Percentiles rank a stretch among this genome's conserved stretches.
phyloP scores from a whole-genome alignment of 225 moss, liverwort and hornwort species.

The Anthoceros angustus region DNA sequence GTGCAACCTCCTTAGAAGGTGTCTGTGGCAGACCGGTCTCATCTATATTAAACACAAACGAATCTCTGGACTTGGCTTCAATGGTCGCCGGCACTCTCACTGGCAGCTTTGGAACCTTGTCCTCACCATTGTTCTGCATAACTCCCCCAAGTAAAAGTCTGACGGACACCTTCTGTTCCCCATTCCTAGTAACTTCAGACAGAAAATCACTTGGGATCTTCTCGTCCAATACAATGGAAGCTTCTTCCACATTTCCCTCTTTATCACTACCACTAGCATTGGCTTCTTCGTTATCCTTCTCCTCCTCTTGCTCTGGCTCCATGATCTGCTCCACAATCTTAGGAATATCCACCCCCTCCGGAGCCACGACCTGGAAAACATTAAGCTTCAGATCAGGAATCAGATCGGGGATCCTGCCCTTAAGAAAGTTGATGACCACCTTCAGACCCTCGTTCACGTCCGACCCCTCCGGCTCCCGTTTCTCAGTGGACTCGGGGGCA shows the following conservation, averaged over 20 bases:
- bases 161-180: slow-evolving; percentile 60
- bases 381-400: slow-evolving; percentile 95
- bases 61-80: slow-evolving; percentile 53
- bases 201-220: slow-evolving; percentile 42
- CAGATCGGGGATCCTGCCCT: slow-evolving; percentile 94
- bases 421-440: slow-evolving; percentile 90
- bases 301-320: slow-evolving; percentile 56
- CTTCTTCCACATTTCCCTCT: slow-evolving; percentile 30
- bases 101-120: slow-evolving; percentile 60
- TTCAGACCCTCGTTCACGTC: slow-evolving; percentile 77
- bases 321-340: slow-evolving; percentile 82
- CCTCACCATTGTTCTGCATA: slow-evolving; percentile 61
- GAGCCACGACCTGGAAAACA: slow-evolving; percentile 85
- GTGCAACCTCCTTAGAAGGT: slow-evolving; percentile 51
- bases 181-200: slow-evolving; percentile 20
- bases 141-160: slow-evolving; percentile 96
- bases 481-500: slow-evolving; percentile 38
- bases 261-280: slow-evolving; percentile 30
- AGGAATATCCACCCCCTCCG: slow-evolving; percentile 72
- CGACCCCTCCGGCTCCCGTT: slow-evolving; percentile 49
- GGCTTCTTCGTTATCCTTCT: slow-evolving; percentile 37
- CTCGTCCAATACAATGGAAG: slow-evolving; percentile 51
- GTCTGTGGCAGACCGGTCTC: slow-evolving; percentile 34
- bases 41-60: slow-evolving; percentile 79
- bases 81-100: slow-evolving; percentile 82